Percentiles rank a stretch among this genome's conserved stretches.
These are phyloP conservation scores for Murraya paniculata DNA, from an alignment of 345 rosid genomes.

Conservation along the genomic window DNA sequence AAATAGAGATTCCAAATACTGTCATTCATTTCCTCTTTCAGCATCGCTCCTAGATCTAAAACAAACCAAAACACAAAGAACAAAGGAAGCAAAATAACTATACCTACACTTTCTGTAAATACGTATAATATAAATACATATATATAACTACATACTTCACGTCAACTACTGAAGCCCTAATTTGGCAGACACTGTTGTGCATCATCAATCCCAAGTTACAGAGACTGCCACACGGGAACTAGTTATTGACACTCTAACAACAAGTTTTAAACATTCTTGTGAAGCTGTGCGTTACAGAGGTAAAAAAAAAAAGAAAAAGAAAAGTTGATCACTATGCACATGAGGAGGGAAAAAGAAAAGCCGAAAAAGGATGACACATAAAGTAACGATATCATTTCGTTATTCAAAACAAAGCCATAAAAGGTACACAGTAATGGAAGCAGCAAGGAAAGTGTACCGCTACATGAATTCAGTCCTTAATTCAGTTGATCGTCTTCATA, in stretches of 20 bases:
- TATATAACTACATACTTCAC: slow-evolving; percentile 17
- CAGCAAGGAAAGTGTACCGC: not conserved
- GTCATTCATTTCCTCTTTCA: not conserved
- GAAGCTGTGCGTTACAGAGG: not conserved
- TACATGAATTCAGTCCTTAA: not conserved
- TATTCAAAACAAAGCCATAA: not conserved
- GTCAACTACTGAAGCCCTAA: slow-evolving; percentile 41
- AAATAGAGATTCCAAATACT: not conserved
- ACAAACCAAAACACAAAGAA: not conserved
- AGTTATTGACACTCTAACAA: not conserved
- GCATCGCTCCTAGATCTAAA: not conserved
- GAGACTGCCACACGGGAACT: not conserved
- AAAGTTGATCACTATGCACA: not conserved
- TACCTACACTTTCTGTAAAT: not conserved
- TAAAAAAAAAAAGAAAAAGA: not conserved
- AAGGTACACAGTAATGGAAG: not conserved
- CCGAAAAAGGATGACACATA: not conserved
- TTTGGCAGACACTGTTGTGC: not conserved
- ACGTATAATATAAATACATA: not conserved
- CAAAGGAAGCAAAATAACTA: not conserved
- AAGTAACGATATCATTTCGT: not conserved
- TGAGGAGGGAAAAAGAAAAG: not conserved
- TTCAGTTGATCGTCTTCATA: not conserved
- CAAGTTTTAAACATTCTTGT: not conserved
- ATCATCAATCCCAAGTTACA: not conserved